These are phyloP conservation scores for Cystoderma amianthinum DNA, from an alignment of 768 basidiomycete species.

Conservation along the genomic window DNA sequence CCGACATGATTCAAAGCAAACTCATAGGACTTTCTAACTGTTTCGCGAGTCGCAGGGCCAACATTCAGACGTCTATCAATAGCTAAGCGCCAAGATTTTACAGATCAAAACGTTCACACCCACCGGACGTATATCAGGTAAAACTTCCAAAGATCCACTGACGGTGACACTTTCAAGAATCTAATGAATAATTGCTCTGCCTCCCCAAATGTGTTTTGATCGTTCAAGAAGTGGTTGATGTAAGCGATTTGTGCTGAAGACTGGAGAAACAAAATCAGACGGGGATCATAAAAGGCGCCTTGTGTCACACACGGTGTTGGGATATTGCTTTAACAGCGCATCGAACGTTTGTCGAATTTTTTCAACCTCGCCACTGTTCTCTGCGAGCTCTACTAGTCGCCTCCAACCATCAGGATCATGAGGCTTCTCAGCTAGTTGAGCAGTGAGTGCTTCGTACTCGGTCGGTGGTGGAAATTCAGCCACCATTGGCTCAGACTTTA, in stretches of 20 bases:
- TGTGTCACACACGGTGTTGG: constrained; percentile 77
- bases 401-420: constrained; percentile 78
- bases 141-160: constrained; percentile 87
- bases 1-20: constrained; percentile 87
- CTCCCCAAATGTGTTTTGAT: constrained; percentile 58
- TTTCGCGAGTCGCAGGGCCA: constrained; percentile 64
- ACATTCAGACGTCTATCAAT: constrained; percentile 54
- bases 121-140: constrained; percentile 92
- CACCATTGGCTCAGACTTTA: constrained; percentile 19
- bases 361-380: constrained; percentile 70
- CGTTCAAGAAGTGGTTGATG: constrained; percentile 66
- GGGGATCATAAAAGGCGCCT: constrained; percentile 2
- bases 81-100: too few relatives aligned
- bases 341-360: constrained; percentile 81
- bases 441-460: constrained; percentile 62
- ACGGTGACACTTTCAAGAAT: constrained; percentile 79
- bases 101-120: constrained; percentile 22
- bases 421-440: constrained; percentile 58
- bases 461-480: constrained; percentile 35
- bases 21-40: constrained; percentile 85
- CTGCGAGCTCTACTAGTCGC: constrained; percentile 69
- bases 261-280: constrained; percentile 29
- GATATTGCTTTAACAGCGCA: constrained; percentile 75
- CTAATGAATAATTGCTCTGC: constrained; percentile 88
- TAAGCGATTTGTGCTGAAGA: constrained; percentile 81